Conservation (phyloP, 2,329 filamentous ascomycete species). For the Drechslerella stenobrocha region DNA sequence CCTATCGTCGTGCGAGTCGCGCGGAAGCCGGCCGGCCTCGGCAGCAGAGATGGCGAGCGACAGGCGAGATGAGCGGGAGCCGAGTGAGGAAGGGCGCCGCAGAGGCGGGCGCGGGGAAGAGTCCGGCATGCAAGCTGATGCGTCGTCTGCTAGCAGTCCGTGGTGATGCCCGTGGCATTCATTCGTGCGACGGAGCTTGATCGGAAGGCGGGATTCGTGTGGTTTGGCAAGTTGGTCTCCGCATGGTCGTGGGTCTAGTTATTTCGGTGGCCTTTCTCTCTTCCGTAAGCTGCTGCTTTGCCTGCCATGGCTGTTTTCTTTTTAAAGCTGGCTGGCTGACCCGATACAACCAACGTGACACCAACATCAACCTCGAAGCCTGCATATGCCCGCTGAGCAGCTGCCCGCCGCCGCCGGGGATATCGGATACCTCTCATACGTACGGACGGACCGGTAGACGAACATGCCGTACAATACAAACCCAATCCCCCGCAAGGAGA, state of each 20-base stretch:
- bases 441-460: too few species aligned
- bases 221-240: too few species aligned
- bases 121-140: constrained; percentile 31
- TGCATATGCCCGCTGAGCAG: neutral
- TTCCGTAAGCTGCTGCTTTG: neutral
- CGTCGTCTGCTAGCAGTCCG: constrained; percentile 13
- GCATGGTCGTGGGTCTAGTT: too few species aligned
- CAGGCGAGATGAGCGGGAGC: constrained; percentile 62
- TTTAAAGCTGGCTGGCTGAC: neutral
- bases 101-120: constrained; percentile 45
- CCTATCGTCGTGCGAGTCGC: constrained; percentile 57
- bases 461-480: constrained; percentile 42
- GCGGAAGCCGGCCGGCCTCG: constrained; percentile 59
- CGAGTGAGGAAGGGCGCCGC: constrained; percentile 29
- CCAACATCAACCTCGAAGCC: neutral
- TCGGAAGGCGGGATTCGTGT: too few species aligned
- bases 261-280: too few species aligned
- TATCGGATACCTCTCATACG: neutral
- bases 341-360: constrained; percentile 18
- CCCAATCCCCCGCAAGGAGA: constrained; percentile 33
- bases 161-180: constrained; percentile 14
- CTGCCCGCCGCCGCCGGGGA: neutral
- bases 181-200: neutral
- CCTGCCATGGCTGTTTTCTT: constrained; percentile 1
- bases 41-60: constrained; percentile 70